Evolutionary conservation across 169 alveolate genomes (phyloP).

Genomic region (Plasmodium reichenowi): DNA sequence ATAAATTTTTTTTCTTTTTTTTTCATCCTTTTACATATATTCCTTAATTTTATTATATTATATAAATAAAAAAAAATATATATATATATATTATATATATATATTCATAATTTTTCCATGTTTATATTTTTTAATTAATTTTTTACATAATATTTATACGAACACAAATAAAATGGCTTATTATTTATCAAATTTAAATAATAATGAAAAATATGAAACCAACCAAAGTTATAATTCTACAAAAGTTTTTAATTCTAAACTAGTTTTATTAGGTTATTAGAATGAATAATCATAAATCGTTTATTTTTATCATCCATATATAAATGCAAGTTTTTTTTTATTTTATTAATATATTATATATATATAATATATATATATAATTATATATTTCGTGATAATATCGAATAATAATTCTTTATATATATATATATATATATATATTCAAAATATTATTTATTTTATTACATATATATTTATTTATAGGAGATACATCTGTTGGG

Average conservation of each 20-base stretch:
- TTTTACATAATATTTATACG: background rate
- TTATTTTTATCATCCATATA: background rate
- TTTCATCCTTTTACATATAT: too few species aligned
- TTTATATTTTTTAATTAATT: background rate
- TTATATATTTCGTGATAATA: too few species aligned
- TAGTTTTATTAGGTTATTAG: conserved; percentile 64
- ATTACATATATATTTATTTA: conserved; percentile 76
- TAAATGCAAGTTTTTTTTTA: background rate
- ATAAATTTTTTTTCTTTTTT: too few species aligned
- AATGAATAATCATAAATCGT: background rate
- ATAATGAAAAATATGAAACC: conserved; percentile 35
- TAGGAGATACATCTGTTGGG: conserved; percentile 95
- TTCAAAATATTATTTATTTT: background rate
- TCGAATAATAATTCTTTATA: background rate
- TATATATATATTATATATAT: background rate
- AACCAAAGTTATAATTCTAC: conserved; percentile 48
- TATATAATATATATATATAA: background rate
- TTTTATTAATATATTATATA: background rate
- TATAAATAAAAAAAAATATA: background rate
- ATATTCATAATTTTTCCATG: background rate
- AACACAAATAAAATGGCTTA: conserved; percentile 49
- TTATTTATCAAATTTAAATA: conserved; percentile 65
- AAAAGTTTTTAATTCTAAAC: conserved; percentile 59
- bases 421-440: background rate
- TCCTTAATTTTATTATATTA: background rate